These are phyloP conservation scores for Amanita muscaria DNA, from an alignment of 768 basidiomycete species.

Conservation along the genomic window DNA sequence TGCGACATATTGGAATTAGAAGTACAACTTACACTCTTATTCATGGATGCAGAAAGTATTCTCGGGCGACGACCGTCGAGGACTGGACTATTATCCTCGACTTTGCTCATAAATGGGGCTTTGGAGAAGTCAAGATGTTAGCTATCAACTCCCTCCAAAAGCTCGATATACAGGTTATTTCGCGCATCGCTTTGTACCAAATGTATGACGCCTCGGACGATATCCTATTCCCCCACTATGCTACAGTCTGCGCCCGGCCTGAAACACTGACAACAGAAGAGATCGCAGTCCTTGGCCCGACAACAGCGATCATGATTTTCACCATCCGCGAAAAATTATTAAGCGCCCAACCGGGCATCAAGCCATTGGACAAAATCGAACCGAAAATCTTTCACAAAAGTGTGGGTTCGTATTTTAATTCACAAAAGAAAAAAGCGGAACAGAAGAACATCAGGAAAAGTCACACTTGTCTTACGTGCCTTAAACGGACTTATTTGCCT, in stretches of 20 bases:
- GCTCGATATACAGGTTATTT: not conserved
- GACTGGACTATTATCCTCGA: slow-evolving; percentile 44
- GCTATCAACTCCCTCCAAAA: not conserved
- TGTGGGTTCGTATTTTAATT: too few relatives aligned
- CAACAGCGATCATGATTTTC: slow-evolving; percentile 40
- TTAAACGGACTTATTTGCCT: too few relatives aligned
- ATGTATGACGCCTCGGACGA: slow-evolving; percentile 36
- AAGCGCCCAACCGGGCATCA: slow-evolving; percentile 13
- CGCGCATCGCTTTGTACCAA: slow-evolving; percentile 43
- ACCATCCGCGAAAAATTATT: slow-evolving; percentile 39
- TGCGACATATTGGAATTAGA: too few relatives aligned
- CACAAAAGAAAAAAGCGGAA: too few relatives aligned
- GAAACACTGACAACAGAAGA: slow-evolving; percentile 48
- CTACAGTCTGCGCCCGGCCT: slow-evolving; percentile 41
- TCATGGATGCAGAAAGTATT: slow-evolving; percentile 39
- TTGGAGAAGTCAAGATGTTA: slow-evolving; percentile 11
- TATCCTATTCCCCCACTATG: slow-evolving; percentile 48
- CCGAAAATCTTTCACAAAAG: not conserved
- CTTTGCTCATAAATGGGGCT: slow-evolving; percentile 47
- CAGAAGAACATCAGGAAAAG: too few relatives aligned
- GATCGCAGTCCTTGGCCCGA: slow-evolving; percentile 42
- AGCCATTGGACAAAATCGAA: not conserved
- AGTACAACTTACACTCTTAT: slow-evolving; percentile 8
- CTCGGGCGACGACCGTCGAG: slow-evolving; percentile 20
- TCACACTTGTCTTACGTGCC: too few relatives aligned